These are phyloP conservation scores for Desmodesmus armatus DNA, from an alignment of 139 green algal species.

Conservation along the genomic window DNA sequence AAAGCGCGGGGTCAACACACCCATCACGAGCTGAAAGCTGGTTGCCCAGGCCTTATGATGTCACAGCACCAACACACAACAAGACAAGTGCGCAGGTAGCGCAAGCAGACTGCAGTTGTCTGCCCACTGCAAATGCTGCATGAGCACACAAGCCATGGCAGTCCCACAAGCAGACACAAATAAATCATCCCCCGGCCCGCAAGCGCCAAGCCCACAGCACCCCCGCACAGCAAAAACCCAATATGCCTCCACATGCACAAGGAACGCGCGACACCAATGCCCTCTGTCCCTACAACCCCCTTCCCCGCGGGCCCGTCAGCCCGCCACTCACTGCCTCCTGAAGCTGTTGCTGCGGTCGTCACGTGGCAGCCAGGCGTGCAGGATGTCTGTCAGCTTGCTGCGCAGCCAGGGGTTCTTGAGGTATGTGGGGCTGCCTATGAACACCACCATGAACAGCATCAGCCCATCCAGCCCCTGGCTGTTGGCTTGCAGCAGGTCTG, in stretches of 20 bases:
- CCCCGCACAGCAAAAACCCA: too few relatives aligned
- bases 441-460: slow-evolving; percentile 76
- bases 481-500: slow-evolving; percentile 57
- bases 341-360: not conserved
- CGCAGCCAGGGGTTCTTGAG: slow-evolving; percentile 90
- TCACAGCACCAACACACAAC: not conserved
- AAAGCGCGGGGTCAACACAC: too few relatives aligned
- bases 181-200: too few relatives aligned
- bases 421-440: slow-evolving; percentile 72
- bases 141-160: not conserved
- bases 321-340: not conserved
- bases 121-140: not conserved
- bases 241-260: too few relatives aligned
- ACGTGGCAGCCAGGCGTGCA: slow-evolving; percentile 65
- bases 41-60: too few relatives aligned
- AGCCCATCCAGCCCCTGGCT: slow-evolving; percentile 65
- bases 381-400: slow-evolving; percentile 86
- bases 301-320: not conserved
- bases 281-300: not conserved
- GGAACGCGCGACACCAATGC: not conserved
- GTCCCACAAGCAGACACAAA: too few relatives aligned
- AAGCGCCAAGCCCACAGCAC: too few relatives aligned
- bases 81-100: too few relatives aligned
- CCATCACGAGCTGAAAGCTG: too few relatives aligned
- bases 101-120: too few relatives aligned